phyloP scores from a whole-genome alignment of 2,329 filamentous ascomycete genomes.

The Trichoderma breve region DNA sequence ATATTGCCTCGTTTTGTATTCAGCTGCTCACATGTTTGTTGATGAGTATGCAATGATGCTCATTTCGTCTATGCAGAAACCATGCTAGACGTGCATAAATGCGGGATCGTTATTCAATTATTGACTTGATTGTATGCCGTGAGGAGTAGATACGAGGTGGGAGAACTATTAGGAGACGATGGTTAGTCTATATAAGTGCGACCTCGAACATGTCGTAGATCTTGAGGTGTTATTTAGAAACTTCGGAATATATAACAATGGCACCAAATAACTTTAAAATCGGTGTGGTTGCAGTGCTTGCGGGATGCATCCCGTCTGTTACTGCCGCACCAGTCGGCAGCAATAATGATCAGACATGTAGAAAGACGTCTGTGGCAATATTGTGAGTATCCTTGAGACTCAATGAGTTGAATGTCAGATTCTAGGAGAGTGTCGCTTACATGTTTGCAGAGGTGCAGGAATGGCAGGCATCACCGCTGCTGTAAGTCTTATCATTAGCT shows the following conservation, averaged over 20 bases:
- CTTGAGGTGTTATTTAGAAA: not conserved
- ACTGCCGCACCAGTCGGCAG: not conserved
- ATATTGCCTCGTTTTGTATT: not conserved
- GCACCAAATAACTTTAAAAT: not conserved
- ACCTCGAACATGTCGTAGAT: not conserved
- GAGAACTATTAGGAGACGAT: not conserved
- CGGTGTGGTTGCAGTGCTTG: not conserved
- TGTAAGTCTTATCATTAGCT: slow-evolving; percentile 16
- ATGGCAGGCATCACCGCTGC: slow-evolving; percentile 63
- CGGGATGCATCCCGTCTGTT: not conserved
- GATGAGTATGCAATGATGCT: not conserved
- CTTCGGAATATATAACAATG: not conserved
- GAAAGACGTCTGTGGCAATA: slow-evolving; percentile 34
- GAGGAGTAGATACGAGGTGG: not conserved
- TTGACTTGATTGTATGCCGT: not conserved
- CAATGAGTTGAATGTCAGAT: not conserved
- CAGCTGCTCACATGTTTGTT: not conserved
- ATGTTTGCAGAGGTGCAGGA: slow-evolving; percentile 49
- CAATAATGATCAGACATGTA: slow-evolving; percentile 22
- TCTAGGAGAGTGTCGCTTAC: not conserved
- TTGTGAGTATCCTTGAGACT: slow-evolving; percentile 25
- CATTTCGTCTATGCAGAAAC: not conserved
- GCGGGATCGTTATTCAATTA: not conserved
- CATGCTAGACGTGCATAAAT: not conserved
- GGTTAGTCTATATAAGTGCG: not conserved